Evolutionary conservation across 2,329 filamentous ascomycete species (phyloP), one percentile per base, ranked within the genome.

Genomic region (Pseudogymnoascus sp.): DNA sequence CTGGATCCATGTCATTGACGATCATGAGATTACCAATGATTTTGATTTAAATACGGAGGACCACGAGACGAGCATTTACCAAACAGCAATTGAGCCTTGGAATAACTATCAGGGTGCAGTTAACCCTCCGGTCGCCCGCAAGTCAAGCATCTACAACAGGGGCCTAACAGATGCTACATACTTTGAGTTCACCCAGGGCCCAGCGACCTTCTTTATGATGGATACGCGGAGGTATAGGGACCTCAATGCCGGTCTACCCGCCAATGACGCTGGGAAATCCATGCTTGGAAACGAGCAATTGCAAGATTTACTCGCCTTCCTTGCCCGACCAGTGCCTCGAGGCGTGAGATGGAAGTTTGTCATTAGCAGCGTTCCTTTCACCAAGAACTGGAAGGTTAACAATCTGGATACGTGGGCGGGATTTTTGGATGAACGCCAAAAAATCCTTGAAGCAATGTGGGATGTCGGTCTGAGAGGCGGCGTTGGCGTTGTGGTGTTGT

Each of bases 1-100:
- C 69, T 99, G 94, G 94, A 91, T 97, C 49, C 94, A 99, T 71
- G 92, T 96, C 2, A 83, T 97, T 5, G 94, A 99, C 71, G 94
- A 99, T 72, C 94, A 99, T 70, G 94, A 99, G 72, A 97, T 99
- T 65, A 84, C 84, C 4, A 97, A 99, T 69, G 94, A 97, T 75
- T 97, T 92, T 92, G 86, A 88, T 64, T 80, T 83, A 16, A 94
- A 93, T 72, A 88, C 84, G 12, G 91, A 95, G 64, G 35, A 45
- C 22, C 19, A 19, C 2, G 25, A 49, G 6, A 7, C 60, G 12
- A 28, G 23, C 8, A 19, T 63, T 39, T 52, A 33, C 25, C 41
- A 64, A 22, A 65, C 68, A 62, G 68, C 69, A 16, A 67, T 66
- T 30, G 69, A 73, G 61, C 91, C 93, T 0, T 99, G 90, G 79